Evolutionary conservation across 1,139 yeast genomes (phyloP).

Genomic region (Taiozyma sp.): DNA sequence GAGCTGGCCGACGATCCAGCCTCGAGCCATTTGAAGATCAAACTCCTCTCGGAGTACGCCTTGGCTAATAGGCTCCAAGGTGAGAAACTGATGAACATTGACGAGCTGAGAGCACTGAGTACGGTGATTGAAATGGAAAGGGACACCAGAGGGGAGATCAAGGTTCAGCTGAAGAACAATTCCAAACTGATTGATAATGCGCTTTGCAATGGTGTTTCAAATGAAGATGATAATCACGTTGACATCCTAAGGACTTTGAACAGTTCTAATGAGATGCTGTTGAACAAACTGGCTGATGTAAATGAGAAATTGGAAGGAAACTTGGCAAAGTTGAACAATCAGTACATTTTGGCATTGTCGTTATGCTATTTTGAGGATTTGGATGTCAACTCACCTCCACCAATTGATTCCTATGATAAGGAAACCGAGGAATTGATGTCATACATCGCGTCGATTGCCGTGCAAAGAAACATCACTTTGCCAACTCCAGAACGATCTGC

Average conservation of each 20-base stretch:
- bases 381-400: constrained; percentile 2
- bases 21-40: constrained; percentile 13
- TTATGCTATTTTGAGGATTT: constrained; percentile 19
- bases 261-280: constrained; percentile 11
- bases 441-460: constrained; percentile 51
- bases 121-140: constrained; percentile 6
- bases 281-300: constrained; percentile 7
- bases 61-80: constrained; percentile 9
- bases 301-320: constrained; percentile 6
- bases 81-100: constrained; percentile 11
- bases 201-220: neutral
- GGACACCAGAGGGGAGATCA: constrained; percentile 11
- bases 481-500: constrained; percentile 40
- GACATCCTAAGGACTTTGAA: constrained; percentile 7
- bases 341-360: constrained; percentile 16
- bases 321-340: constrained; percentile 8
- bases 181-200: constrained; percentile 7
- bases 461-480: constrained; percentile 41
- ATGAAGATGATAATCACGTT: neutral
- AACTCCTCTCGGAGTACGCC: constrained; percentile 18
- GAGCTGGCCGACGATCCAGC: constrained; percentile 8
- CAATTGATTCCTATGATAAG: constrained; percentile 1
- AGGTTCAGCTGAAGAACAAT: constrained; percentile 13
- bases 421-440: constrained; percentile 45
- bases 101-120: constrained; percentile 9